Evolutionary conservation across 2,329 filamentous ascomycete genomes (phyloP).

Genomic region (Penicillium palitans): DNA sequence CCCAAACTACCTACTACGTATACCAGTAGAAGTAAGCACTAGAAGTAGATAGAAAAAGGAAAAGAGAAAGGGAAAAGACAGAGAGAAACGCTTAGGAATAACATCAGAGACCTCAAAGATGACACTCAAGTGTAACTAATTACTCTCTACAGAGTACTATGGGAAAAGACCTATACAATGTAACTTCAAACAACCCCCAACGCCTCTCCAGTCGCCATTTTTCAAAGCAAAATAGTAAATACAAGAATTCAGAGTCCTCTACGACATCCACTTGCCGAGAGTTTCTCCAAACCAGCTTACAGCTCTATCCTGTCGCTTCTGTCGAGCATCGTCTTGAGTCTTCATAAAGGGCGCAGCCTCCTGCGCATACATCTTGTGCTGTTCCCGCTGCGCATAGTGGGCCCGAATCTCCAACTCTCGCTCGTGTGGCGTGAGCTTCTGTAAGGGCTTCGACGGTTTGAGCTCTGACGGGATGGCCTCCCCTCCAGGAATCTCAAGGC

Average conservation of each 20-base stretch:
- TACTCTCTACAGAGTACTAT: neutral
- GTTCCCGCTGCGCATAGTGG: constrained; percentile 40
- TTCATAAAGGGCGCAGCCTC: constrained; percentile 41
- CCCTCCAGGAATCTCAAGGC: constrained; percentile 40
- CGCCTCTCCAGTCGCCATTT: constrained; percentile 5
- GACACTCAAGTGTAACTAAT: neutral
- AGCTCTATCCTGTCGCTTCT: constrained; percentile 42
- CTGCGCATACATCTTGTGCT: constrained; percentile 39
- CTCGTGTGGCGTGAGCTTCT: constrained; percentile 48
- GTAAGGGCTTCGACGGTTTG: constrained; percentile 40
- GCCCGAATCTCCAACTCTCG: constrained; percentile 47
- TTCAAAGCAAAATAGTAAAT: constrained; percentile 4
- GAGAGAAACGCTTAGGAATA: neutral
- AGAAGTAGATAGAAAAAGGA: neutral
- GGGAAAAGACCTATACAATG: neutral
- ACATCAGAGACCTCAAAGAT: neutral
- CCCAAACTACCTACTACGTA: neutral
- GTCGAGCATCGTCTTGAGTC: constrained; percentile 38
- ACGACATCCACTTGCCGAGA: constrained; percentile 44
- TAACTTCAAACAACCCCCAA: neutral
- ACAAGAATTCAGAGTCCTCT: neutral
- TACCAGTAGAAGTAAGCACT: neutral
- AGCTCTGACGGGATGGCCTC: constrained; percentile 37
- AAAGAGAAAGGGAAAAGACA: neutral
- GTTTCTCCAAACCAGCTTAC: constrained; percentile 47